Evolutionary conservation across 768 basidiomycete species (phyloP), one percentile per base, ranked within the genome.

Genomic region (Pulveroboletus frians): DNA sequence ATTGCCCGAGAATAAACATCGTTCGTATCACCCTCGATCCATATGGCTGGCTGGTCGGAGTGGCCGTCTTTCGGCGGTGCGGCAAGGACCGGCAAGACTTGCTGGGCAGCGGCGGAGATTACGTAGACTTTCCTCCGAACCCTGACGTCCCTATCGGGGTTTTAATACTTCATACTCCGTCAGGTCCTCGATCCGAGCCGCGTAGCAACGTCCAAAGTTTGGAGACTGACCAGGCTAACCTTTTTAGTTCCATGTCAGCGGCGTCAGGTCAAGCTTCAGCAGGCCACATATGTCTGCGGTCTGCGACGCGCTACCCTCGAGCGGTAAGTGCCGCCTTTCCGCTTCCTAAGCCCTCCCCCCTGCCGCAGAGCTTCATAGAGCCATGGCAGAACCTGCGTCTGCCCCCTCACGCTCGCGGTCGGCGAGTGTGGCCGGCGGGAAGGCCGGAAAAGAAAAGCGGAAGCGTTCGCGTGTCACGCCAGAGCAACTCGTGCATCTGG

Each of bases 391-490:
- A 30, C 61, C 71, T 27, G 55, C 63, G 4, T 66, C 73, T 5
- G 71, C 64, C 13, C 67, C 69, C 20, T 66, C 71, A 15, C 69
- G 72, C 51, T 64, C 68, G 29, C 56, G 60, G 45, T 65, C 67
- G n/a, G 49, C 61, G 13, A 62, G 70, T 15, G 38, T 41, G 9
- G 37, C 50, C 14, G 34, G 34, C 35, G 71, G 42, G 30, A 62
- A 71, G 53, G 54, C 64, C 42, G 71, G 69, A 35, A 76, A 69
- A 55, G 81, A 84, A 62, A 81, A 84, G 65, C 76, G 82, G 40
- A 90, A 88, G 61, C 80, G 88, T 30, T 85, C 81, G 15, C 80
- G 88, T 9, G 86, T 91, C 38, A 89, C 84, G 0, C 84, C 84
- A 31, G 85, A 85, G 45, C 89, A 92, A 59, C 78, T 91, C n/a